Conservation (phyloP, 1,139 yeast species). For the Pneumocystis carinii region DNA sequence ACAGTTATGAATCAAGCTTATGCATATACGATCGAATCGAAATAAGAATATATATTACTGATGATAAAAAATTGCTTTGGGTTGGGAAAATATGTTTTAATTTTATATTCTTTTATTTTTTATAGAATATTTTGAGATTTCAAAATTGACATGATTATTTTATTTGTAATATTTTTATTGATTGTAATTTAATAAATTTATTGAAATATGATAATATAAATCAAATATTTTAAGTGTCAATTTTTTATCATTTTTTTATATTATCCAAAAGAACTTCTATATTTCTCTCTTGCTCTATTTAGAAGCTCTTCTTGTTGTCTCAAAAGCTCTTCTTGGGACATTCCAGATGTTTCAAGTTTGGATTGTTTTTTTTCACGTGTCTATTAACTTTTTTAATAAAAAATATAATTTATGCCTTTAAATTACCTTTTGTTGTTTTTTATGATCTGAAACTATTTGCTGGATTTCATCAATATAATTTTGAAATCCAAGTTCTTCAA, state of each 20-base stretch:
- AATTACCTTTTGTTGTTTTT: constrained; percentile 48
- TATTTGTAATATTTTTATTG: background rate
- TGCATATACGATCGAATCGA: background rate
- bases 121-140: background rate
- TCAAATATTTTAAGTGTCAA: background rate
- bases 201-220: background rate
- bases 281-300: constrained; percentile 50
- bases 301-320: constrained; percentile 86
- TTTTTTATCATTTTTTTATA: background rate
- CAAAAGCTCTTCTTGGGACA: constrained; percentile 79
- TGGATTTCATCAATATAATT: constrained; percentile 74
- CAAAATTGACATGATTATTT: background rate
- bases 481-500: constrained; percentile 73
- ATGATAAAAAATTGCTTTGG: background rate
- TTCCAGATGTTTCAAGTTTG: constrained; percentile 83
- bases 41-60: background rate
- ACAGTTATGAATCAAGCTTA: constrained; percentile 6
- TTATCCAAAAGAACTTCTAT: constrained; percentile 5
- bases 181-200: background rate
- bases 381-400: background rate
- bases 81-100: background rate
- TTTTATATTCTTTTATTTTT: background rate
- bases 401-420: background rate
- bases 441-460: constrained; percentile 70
- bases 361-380: constrained; percentile 66